phyloP scores from a whole-genome alignment of 257 asterid species.

The Nicotiana paniculata region DNA sequence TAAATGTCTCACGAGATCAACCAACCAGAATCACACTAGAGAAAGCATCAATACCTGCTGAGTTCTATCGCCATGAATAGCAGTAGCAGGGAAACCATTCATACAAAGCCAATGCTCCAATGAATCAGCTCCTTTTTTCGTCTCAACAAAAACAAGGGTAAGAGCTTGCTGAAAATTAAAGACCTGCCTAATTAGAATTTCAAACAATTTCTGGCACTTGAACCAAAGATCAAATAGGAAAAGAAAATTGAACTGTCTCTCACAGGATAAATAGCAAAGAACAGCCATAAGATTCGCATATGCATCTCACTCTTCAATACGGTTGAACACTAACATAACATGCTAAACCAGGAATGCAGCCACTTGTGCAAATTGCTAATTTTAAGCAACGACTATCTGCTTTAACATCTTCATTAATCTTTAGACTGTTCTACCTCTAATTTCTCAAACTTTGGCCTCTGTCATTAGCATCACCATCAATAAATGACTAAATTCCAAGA shows the following conservation, averaged over 20 bases:
- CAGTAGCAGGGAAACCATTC: constrained; percentile 21
- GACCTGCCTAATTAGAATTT: neutral
- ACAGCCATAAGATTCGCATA: neutral
- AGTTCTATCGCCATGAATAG: constrained; percentile 23
- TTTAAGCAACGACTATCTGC: neutral
- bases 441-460: neutral
- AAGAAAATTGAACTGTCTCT: neutral
- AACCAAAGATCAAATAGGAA: neutral
- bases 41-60: constrained; percentile 11
- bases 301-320: neutral
- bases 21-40: constrained; percentile 6
- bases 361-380: neutral
- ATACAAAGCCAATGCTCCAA: constrained; percentile 22
- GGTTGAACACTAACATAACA: neutral
- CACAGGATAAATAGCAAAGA: neutral
- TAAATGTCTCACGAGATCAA: neutral
- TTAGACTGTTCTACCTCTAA: neutral
- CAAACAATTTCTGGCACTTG: neutral
- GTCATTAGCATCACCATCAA: neutral
- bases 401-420: neutral
- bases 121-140: constrained; percentile 22
- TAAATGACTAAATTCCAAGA: neutral
- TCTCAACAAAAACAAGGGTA: constrained; percentile 75
- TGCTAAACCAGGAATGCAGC: neutral
- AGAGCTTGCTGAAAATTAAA: constrained; percentile 18